phyloP scores from a whole-genome alignment of 441 rosid genomes.

The Hura crepitans region DNA sequence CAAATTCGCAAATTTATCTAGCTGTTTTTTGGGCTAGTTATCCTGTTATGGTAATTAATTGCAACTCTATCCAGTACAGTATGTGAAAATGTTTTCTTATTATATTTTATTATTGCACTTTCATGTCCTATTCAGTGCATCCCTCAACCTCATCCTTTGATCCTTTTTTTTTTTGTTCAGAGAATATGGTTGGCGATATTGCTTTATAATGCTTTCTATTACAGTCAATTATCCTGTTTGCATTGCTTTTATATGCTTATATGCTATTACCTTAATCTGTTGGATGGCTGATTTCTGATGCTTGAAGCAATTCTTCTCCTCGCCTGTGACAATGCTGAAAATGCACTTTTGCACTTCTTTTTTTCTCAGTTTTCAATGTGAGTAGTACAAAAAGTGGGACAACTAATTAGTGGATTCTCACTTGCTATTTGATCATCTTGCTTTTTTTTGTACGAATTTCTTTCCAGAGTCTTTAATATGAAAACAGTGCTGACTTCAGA shows the following conservation, averaged over 20 bases:
- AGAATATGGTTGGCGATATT: not conserved
- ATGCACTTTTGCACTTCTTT: not conserved
- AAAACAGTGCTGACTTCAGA: not conserved
- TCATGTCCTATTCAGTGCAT: not conserved
- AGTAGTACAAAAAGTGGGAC: not conserved
- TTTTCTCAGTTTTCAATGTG: not conserved
- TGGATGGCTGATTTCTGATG: slow-evolving; percentile 1
- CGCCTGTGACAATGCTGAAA: not conserved
- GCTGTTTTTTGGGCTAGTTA: not conserved
- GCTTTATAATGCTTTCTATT: not conserved
- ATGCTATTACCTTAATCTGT: not conserved
- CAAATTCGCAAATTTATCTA: too few relatives aligned
- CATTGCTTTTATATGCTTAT: too few relatives aligned
- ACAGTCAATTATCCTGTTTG: not conserved
- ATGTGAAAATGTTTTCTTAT: not conserved
- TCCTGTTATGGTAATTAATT: not conserved
- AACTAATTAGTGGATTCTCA: not conserved
- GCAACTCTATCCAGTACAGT: not conserved
- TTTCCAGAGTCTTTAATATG: not conserved
- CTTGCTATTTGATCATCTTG: slow-evolving; percentile 5
- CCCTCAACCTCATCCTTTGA: not conserved
- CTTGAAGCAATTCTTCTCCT: not conserved
- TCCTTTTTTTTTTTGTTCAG: not conserved
- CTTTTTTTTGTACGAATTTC: not conserved
- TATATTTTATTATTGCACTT: not conserved